Percentiles rank a stretch among this genome's conserved stretches.
Conservation (phyloP, 2,329 filamentous ascomycete species). For the Phoma herbarum region DNA sequence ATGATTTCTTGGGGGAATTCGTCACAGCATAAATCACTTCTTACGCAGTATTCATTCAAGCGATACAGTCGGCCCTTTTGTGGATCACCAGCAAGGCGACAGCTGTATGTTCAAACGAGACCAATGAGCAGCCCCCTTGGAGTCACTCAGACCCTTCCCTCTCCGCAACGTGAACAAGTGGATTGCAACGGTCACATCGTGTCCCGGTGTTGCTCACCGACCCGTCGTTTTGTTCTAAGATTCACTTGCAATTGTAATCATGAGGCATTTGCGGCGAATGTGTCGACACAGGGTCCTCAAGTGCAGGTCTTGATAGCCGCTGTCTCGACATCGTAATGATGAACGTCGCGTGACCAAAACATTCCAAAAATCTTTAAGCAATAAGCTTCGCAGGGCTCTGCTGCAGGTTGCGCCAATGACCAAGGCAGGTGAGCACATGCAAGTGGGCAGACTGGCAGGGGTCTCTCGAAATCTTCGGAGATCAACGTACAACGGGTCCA, state of each 20-base stretch:
- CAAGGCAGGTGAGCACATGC: slow-evolving; percentile 2
- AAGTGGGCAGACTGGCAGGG: not conserved
- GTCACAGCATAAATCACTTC: slow-evolving; percentile 23
- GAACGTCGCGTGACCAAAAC: slow-evolving; percentile 4
- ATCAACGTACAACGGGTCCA: not conserved
- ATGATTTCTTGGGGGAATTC: slow-evolving; percentile 71
- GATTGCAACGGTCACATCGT: slow-evolving; percentile 13
- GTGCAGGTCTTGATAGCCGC: not conserved
- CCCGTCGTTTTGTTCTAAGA: slow-evolving; percentile 2
- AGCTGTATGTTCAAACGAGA: not conserved
- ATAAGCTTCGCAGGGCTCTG: not conserved
- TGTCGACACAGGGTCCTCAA: not conserved
- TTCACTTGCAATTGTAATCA: not conserved
- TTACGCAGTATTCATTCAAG: not conserved
- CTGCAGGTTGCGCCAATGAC: slow-evolving; percentile 6
- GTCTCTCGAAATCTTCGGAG: not conserved
- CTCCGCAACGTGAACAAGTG: not conserved
- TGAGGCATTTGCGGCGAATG: not conserved
- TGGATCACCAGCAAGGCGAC: slow-evolving; percentile 7
- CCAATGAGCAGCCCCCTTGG: not conserved
- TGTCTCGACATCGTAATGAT: not conserved
- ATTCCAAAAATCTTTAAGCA: not conserved
- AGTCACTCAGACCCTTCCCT: not conserved
- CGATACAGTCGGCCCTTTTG: slow-evolving; percentile 9
- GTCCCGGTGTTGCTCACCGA: not conserved